Evolutionary conservation across 139 green algal genomes (phyloP), one percentile per base, ranked within the genome.

Genomic region (Ettlia oleoabundans): DNA sequence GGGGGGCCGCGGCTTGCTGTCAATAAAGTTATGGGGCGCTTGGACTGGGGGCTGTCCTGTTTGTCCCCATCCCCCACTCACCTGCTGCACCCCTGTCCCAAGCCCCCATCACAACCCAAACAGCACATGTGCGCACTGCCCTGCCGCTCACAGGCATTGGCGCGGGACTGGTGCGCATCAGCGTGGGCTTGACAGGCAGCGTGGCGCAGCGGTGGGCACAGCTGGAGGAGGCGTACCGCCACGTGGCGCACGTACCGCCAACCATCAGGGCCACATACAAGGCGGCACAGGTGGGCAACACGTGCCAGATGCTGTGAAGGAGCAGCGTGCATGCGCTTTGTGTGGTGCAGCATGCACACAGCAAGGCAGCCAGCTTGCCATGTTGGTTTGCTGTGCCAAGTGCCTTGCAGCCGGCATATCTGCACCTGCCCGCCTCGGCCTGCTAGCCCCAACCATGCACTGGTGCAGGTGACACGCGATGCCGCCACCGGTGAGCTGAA

Each of bases 101-200:
- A n/a, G n/a, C n/a, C n/a, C n/a, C n/a, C n/a, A n/a, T n/a, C n/a
- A n/a, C n/a, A n/a, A n/a, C n/a, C n/a, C n/a, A n/a, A n/a, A n/a
- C n/a, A n/a, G n/a, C n/a, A n/a, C n/a, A n/a, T n/a, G n/a, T n/a
- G n/a, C n/a, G n/a, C n/a, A n/a, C n/a, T n/a, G n/a, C n/a, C n/a
- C n/a, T n/a, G n/a, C n/a, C n/a, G n/a, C n/a, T n/a, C n/a, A n/a
- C n/a, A 72, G 92, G 91, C 70, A 93, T 96, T 47, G 69, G 58
- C 30, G 32, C 55, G 3, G 92, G 91, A 18, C 88, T 94, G 71
- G 88, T 96, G 58, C 84, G 93, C 47, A 82, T 96, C 52, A 85
- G 61, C 1, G 73, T 94, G 2, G 93, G 93, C 28, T 84, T 94
- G 58, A 95, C 93, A 19, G 92, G 92, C 42, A 80, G 33, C 1